These are phyloP conservation scores for Cicer judaicum DNA, from an alignment of 306 rosid genomes.

Conservation along the genomic window DNA sequence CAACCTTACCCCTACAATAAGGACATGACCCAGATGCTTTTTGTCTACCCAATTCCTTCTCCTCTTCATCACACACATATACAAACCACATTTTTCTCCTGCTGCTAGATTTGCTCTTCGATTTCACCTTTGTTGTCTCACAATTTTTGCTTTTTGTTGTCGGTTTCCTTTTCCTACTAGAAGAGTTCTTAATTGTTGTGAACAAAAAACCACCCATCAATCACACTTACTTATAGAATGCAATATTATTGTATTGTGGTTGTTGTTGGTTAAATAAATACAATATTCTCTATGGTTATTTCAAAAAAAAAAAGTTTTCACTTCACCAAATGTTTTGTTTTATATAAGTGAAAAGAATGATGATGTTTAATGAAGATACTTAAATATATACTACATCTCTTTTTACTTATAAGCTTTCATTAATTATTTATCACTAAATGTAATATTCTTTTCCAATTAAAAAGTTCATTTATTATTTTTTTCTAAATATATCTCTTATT, in stretches of 20 bases:
- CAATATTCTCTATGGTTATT: slow-evolving; percentile 37
- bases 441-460: no score
- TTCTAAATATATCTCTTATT: no score
- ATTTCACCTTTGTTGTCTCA: not conserved
- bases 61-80: slow-evolving; percentile 66
- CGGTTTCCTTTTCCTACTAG: not conserved
- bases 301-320: no score
- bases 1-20: slow-evolving; percentile 75
- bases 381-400: no score
- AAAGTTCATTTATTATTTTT: no score
- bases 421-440: no score
- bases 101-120: not conserved
- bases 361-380: no score
- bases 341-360: no score
- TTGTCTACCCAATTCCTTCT: slow-evolving; percentile 77
- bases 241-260: not conserved
- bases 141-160: not conserved
- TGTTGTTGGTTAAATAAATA: slow-evolving; percentile 19
- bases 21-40: slow-evolving; percentile 85
- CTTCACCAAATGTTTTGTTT: not conserved
- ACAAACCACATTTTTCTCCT: slow-evolving; percentile 66
- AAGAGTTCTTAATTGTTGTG: not conserved
- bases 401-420: no score
- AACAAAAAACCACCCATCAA: not conserved
- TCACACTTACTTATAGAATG: not conserved